A percentile compares a stretch with the other conserved stretches of the same genome.
Evolutionary conservation across 1,139 yeast genomes (phyloP).

Genomic region (Yamadazyma siamensis): DNA sequence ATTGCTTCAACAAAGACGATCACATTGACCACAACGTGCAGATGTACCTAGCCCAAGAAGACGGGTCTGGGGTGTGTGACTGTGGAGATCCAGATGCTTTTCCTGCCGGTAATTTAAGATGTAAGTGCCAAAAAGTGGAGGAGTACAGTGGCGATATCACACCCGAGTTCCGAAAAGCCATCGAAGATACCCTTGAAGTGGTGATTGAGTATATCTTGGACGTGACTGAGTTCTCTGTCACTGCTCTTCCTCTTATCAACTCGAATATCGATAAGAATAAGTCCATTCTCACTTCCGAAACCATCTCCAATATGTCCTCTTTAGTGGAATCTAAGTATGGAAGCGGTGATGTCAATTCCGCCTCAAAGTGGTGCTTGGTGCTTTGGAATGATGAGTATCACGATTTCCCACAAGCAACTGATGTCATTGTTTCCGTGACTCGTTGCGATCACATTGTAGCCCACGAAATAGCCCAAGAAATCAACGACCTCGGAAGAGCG

Average conservation of each 20-base stretch:
- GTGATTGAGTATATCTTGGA: constrained; percentile 50
- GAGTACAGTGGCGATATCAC: no score
- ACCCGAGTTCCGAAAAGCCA: constrained; percentile 16
- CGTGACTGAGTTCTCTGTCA: constrained; percentile 35
- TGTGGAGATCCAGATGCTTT: constrained; percentile 92
- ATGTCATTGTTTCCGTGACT: constrained; percentile 37
- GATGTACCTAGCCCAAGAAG: constrained; percentile 47
- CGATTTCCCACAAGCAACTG: constrained; percentile 46
- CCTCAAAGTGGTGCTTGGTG: constrained; percentile 40
- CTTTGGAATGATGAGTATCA: constrained; percentile 78
- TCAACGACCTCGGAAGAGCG: constrained; percentile 32
- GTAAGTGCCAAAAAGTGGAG: constrained; percentile 33
- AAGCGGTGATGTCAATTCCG: constrained; percentile 23
- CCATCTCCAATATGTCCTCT: constrained; percentile 26
- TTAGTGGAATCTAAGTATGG: constrained; percentile 29
- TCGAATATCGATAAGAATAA: constrained; percentile 19
- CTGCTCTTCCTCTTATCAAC: constrained; percentile 35
- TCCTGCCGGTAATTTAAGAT: constrained; percentile 45
- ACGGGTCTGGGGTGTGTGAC: constrained; percentile 71
- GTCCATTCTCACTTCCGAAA: constrained; percentile 19
- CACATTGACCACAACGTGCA: constrained; percentile 63
- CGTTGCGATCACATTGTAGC: constrained; percentile 24
- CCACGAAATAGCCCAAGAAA: constrained; percentile 29
- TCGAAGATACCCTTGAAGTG: constrained; percentile 30
- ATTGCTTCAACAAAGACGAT: constrained; percentile 66